These are phyloP conservation scores for Eucalyptus regnans DNA, from an alignment of 345 rosid genomes.

Conservation along the genomic window DNA sequence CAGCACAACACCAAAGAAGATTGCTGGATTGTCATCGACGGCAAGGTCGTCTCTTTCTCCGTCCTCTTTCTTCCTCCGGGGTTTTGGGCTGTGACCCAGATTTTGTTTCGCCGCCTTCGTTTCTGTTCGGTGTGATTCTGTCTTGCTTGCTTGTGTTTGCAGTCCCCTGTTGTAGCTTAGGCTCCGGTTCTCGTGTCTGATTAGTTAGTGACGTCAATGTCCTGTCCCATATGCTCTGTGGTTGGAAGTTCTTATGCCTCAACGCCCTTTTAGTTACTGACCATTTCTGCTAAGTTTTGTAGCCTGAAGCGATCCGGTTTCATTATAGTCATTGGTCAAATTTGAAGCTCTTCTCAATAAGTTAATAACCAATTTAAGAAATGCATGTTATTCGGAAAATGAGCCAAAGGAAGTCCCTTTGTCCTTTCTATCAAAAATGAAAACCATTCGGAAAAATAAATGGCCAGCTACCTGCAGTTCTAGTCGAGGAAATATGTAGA, in stretches of 20 bases:
- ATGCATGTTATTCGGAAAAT: not conserved
- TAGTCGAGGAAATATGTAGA: not conserved
- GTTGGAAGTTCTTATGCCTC: not conserved
- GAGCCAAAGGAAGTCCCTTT: not conserved
- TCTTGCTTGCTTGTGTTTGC: not conserved
- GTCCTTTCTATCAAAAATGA: not conserved
- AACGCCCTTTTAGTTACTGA: not conserved
- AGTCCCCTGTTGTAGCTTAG: not conserved
- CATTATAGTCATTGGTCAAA: not conserved
- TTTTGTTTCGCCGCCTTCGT: not conserved
- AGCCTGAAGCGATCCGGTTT: not conserved
- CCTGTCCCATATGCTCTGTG: not conserved
- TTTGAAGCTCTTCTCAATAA: not conserved
- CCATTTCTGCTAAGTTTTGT: not conserved
- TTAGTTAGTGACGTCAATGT: not conserved
- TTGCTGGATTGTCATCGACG: constrained; percentile 89
- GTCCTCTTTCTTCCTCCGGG: not conserved
- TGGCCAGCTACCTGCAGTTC: not conserved
- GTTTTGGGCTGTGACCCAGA: not conserved
- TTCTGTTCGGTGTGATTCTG: not conserved
- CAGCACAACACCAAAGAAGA: constrained; percentile 64
- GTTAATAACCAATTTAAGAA: not conserved
- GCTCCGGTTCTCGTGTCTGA: not conserved
- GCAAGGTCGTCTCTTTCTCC: constrained; percentile 36
- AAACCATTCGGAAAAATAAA: not conserved